phyloP scores from a whole-genome alignment of 345 rosid genomes.

The Aethionema arabicum region DNA sequence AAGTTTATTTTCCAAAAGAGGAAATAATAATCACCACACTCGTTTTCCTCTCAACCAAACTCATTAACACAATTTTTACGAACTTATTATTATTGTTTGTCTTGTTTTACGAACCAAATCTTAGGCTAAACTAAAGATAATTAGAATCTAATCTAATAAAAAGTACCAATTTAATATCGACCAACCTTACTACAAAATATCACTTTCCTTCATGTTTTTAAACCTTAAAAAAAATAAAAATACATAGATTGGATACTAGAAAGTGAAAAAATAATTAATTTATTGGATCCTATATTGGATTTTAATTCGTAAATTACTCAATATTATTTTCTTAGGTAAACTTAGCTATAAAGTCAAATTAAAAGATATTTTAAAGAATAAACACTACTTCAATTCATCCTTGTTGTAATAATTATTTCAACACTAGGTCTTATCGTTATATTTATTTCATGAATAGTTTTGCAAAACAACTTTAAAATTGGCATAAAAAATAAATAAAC shows the following conservation, averaged over 20 bases:
- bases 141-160: not conserved
- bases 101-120: not conserved
- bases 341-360: not conserved
- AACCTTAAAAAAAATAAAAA: not conserved
- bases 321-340: not conserved
- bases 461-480: too few species aligned
- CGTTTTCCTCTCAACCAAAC: not conserved
- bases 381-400: too few species aligned
- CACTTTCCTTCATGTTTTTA: slow-evolving; percentile 9
- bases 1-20: slow-evolving; percentile 31
- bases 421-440: too few species aligned
- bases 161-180: not conserved
- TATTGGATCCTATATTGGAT: too few species aligned
- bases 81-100: not conserved
- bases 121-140: not conserved
- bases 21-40: slow-evolving; percentile 25
- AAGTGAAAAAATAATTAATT: not conserved
- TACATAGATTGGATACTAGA: not conserved
- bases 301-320: too few species aligned
- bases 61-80: slow-evolving; percentile 11
- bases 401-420: too few species aligned
- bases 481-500: not conserved
- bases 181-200: not conserved
- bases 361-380: too few species aligned
- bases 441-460: too few species aligned